Evolutionary conservation across 1,284 basidiomycete species (phyloP), one percentile per base, ranked within the genome.

Genomic region (Leccinum insolens): DNA sequence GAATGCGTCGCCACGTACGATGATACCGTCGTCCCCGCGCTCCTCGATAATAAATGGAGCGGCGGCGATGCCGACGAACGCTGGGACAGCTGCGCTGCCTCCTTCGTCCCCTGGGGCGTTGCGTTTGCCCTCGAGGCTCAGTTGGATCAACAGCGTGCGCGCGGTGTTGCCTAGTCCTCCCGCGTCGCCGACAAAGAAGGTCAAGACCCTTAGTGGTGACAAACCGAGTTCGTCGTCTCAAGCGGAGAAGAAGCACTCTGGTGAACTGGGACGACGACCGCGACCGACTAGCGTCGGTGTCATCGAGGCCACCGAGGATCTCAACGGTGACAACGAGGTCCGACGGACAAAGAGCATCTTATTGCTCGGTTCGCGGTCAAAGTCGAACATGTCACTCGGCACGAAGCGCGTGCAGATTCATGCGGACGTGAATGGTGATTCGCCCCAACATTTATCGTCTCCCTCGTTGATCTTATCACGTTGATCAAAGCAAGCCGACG

Each of bases 341-440:
- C 73, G 75, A 34, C 71, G 75, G 11, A 78, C 77, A 31, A 80
- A 77, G 41, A 80, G 76, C 49, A 80, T 79, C 2, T 17, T 80
- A 0, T 28, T 80, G 20, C 75, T 79, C 2, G 74, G 76, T 6
- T 71, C 74, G n/a, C 69, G 68, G 61, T 77, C 77, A 2, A 80
- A 80, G 60, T 78, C 75, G 25, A 67, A 61, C 39, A 46, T 46
- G 7, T 77, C 74, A 6, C 61, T 78, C 3, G 67, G 77, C 2
- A 59, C 65, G 11, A 78, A 79, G 41, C 75, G 77, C 1, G 77
- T 78, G 28, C 78, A 79, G 64, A 77, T 77, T 17, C 76, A 71
- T 8, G 68, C 69, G 2, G 75, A 78, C 12, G 76, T 69, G 14
- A 62, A 69, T 31, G 3, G n/a, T 3, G 41, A 14, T 52, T 52